Conservation (phyloP, 495 filamentous ascomycete species). For the Coniosporium apollinis region DNA sequence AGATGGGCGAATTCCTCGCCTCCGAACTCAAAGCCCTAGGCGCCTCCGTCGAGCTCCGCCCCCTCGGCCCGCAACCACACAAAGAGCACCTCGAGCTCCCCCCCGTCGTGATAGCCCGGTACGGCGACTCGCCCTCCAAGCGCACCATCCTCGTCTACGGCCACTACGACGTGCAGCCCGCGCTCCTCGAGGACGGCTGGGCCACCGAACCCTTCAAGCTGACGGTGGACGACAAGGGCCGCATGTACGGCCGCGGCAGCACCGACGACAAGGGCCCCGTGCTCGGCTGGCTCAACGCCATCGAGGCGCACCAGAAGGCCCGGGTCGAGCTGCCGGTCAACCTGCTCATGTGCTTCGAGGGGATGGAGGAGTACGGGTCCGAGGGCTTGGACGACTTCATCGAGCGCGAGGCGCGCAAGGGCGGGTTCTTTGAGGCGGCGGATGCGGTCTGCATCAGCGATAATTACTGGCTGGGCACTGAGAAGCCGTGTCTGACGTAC, state of each 20-base stretch:
- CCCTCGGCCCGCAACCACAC: slow-evolving; percentile 76
- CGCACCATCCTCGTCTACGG: slow-evolving; percentile 92
- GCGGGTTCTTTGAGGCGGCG: slow-evolving; percentile 72
- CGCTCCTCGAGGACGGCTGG: slow-evolving; percentile 87
- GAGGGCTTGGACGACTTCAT: slow-evolving; percentile 95
- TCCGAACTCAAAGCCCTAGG: slow-evolving; percentile 67
- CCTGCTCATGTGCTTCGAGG: slow-evolving; percentile 98
- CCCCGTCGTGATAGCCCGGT: slow-evolving; percentile 78
- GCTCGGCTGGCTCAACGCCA: slow-evolving; percentile 92
- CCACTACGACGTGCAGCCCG: slow-evolving; percentile 98
- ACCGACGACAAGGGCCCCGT: slow-evolving; percentile 99
- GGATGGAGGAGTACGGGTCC: slow-evolving; percentile 98
- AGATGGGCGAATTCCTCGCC: slow-evolving; percentile 89
- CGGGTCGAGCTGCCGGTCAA: slow-evolving; percentile 93
- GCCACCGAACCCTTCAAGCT: slow-evolving; percentile 87
- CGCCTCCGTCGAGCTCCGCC: slow-evolving; percentile 66
- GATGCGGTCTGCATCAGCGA: slow-evolving; percentile 98
- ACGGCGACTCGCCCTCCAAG: slow-evolving; percentile 81
- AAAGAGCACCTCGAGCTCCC: slow-evolving; percentile 82
- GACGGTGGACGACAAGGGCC: slow-evolving; percentile 69
- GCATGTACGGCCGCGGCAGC: slow-evolving; percentile 89
- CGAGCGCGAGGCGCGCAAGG: slow-evolving; percentile 58
- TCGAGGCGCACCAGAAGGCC: slow-evolving; percentile 90
- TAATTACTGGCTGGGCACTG: slow-evolving; percentile 99
- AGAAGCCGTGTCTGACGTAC: slow-evolving; percentile 96